phyloP scores from a whole-genome alignment of 1,139 yeast species.

The Kurtzmaniella quercitrusa region DNA sequence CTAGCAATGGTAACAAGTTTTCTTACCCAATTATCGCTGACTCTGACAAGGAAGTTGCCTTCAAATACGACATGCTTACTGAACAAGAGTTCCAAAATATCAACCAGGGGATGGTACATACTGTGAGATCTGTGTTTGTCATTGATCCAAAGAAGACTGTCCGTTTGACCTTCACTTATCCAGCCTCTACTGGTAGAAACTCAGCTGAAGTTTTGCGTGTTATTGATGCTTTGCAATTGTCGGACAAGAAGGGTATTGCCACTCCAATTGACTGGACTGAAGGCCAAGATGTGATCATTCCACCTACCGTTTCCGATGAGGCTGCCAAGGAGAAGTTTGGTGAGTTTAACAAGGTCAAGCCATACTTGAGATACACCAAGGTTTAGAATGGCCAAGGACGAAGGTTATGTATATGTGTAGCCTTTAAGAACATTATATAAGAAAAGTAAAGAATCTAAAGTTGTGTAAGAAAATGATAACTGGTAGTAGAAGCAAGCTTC shows the following conservation, averaged over 20 bases:
- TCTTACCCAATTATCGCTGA: constrained; percentile 81
- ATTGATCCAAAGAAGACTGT: constrained; percentile 77
- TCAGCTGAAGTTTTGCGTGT: constrained; percentile 83
- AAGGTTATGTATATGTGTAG: background rate
- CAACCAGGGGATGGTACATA: constrained; percentile 62
- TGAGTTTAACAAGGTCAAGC: constrained; percentile 71
- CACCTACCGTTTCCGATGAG: constrained; percentile 65
- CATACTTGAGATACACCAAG: constrained; percentile 45
- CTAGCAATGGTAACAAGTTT: constrained; percentile 49
- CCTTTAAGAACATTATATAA: background rate
- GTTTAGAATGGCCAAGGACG: background rate
- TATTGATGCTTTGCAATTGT: constrained; percentile 72
- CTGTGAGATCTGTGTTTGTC: constrained; percentile 78
- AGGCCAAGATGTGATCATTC: constrained; percentile 83
- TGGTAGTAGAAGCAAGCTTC: no score
- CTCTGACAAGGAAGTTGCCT: constrained; percentile 64
- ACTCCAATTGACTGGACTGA: constrained; percentile 87
- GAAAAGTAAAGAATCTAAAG: no score
- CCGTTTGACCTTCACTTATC: constrained; percentile 71
- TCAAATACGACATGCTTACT: constrained; percentile 75
- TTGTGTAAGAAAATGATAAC: no score
- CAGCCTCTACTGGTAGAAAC: constrained; percentile 85
- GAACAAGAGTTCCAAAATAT: constrained; percentile 81
- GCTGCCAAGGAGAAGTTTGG: constrained; percentile 74
- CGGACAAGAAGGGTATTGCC: constrained; percentile 67